Base-by-base conservation (phyloP, 225 moss, liverwort and hornwort genomes). In the Bryum argenteum region DNA sequence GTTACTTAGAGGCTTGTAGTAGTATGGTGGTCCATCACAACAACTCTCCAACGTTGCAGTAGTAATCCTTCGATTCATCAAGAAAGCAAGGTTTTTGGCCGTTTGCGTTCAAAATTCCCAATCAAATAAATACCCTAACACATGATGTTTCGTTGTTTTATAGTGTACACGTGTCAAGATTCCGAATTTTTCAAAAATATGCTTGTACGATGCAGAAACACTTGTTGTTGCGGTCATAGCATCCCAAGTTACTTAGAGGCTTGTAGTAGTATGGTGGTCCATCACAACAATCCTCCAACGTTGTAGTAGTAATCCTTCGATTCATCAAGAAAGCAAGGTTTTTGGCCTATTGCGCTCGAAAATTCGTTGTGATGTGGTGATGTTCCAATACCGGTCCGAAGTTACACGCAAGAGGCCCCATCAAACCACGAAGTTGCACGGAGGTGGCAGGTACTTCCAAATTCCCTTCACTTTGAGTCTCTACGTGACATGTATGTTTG, bases 11-110 rank as follows among this genome's bases (percentile, higher is more conserved):
- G n/a, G 33, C 62, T 58, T 3, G 0, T 45, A 16, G 4, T 48
- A 0, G 39, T 74, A 45, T 14, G 70, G 65, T 77, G 73, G 6
- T 24, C 54, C 19, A 60, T 81, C n/a, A n/a, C n/a, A 65, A 0
- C 38, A 53, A n/a, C 20, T 38, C 12, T 7, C n/a, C 22, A 18
- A 20, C 11, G 5, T 33, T 33, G 33, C 7, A 4, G 4, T 0
- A 7, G 37, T 51, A 38, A 41, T 61, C 53, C n/a, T n/a, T n/a
- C 15, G 12, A 24, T 33, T 58, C 41, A 4, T 39, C 13, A 23
- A 39, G 59, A 65, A 77, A 77, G 15, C 20, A 10, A 69, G 26
- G 44, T 57, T 81, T 77, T 61, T 48, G 40, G 54, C 60, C 33
- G 10, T 64, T 23, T 73, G 33, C 1, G 0, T 1, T 43, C 11